Evolutionary conservation across 345 rosid genomes (phyloP), one percentile per base, ranked within the genome.

Genomic region (Xanthoceras sorbifolium): DNA sequence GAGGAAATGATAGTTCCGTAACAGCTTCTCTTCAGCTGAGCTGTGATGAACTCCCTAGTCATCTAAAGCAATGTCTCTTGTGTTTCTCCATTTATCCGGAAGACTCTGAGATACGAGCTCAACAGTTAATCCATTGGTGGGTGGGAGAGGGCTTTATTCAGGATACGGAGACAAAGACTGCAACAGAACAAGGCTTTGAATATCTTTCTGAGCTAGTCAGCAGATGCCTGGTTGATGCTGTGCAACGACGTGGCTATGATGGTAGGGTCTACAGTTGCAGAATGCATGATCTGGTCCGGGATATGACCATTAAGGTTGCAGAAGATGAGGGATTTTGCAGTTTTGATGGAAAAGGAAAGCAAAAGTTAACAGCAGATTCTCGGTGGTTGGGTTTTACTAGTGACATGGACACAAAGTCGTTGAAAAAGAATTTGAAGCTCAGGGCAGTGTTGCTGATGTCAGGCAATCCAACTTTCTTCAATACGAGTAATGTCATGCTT

Each of bases 51-150:
- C 83, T 82, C 44, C 83, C 85, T 36, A 54, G 68, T 25, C 72
- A 42, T 22, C 59, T 79, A 9, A 73, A 83, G 76, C 82, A 69
- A 28, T 79, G 81, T 61, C 52, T 83, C 1, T 55, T 79, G 29
- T 73, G 83, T 54, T 76, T 83, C 73, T 76, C 85, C 60, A 79
- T 83, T 26, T 83, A 79, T 68, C 83, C 85, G 0, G 85, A 79
- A 71, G 85, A 83, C 76, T 73, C 50, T 17, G 76, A 67, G n/a
- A 73, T 83, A 54, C 36, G 32, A 18, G 81, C 81, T 54, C 80
- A 83, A 32, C 81, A 76, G 26, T 44, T 83, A 34, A 69, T 79
- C 52, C 64, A 76, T 73, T 83, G 83, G 85, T 83, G 85, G 85
- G 70, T 79, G 29, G 83, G 69, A n/a, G 81, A 83, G 48, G 83